These are phyloP conservation scores for Boletus sp. DNA, from an alignment of 768 basidiomycete genomes.

Conservation along the genomic window DNA sequence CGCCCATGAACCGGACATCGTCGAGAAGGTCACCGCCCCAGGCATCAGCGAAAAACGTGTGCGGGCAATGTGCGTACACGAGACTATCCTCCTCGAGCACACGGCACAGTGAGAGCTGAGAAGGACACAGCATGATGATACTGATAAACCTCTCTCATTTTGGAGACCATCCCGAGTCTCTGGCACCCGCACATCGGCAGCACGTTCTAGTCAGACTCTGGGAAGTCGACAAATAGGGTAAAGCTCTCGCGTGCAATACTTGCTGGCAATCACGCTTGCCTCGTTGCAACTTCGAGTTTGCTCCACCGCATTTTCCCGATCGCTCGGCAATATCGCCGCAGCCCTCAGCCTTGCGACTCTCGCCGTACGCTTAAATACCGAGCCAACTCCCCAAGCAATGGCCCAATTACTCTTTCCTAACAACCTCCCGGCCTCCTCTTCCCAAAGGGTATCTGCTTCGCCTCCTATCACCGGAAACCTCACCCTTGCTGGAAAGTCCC, in stretches of 20 bases:
- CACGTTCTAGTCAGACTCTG: not conserved
- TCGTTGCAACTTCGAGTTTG: constrained; percentile 20
- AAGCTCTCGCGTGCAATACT: not conserved
- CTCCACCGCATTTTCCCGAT: constrained; percentile 10
- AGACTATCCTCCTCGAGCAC: not conserved
- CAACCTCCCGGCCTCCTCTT: not conserved
- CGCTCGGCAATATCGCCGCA: constrained; percentile 5
- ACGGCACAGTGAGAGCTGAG: not conserved
- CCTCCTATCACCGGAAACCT: not conserved
- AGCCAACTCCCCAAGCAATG: not conserved
- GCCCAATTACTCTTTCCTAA: constrained; percentile 10
- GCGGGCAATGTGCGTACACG: not conserved
- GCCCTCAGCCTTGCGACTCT: constrained; percentile 11
- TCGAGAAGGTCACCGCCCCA: too few species aligned
- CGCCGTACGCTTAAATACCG: constrained; percentile 31
- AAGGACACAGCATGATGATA: too few species aligned
- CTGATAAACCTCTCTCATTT: not conserved
- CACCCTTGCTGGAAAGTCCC: not conserved
- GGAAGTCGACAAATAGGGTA: not conserved
- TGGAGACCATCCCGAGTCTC: not conserved
- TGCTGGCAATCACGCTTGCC: constrained; percentile 6
- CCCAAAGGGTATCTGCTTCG: not conserved
- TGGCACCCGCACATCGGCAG: not conserved
- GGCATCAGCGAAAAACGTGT: not conserved
- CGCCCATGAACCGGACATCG: too few species aligned